Evolutionary conservation across 495 filamentous ascomycete genomes (phyloP), one percentile per base, ranked within the genome.

Genomic region (Haplographium delicatum): DNA sequence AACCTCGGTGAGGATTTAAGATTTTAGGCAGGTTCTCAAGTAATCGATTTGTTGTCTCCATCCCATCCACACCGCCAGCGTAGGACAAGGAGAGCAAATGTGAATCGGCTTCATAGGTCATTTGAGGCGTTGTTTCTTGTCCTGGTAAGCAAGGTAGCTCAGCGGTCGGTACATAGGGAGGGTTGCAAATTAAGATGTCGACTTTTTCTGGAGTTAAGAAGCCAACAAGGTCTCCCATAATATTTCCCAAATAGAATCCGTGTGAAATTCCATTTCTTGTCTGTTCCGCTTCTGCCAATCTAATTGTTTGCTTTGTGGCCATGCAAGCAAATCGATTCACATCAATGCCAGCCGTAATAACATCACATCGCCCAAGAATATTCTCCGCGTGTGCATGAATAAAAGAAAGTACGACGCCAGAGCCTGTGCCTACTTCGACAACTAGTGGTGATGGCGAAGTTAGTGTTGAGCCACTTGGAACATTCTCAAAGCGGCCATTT

Each of bases 141-240:
- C 62, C 60, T 8, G 68, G 70, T 1, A 78, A 49, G 7, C 67
- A 48, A 1, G 85, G 91, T 23, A 95, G 58, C n/a, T 80, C 76
- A 13, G 78, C 68, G 1, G 89, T 91, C 4, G 93, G 93, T 5
- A 97, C 93, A 58, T 98, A 98, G 0, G 93, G 93, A 27, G 93
- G 93, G 62, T 98, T 98, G 75, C 97, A 97, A 26, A 98, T 75
- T 24, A 97, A 71, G 19, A 98, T 76, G 62, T 97, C 93, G 0
- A 95, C 79, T 28, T 62, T 60, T 2, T 73, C 66, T 0, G 66
- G 55, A 1, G 75, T 70, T 5, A 96, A 49, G 2, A 83, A 67
- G 10, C 73, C 62, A 7, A 71, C 67, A 0, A 98, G 73, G 58
- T 96, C 85, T 4, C 76, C 81, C 15, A 76, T 79, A 8, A 87